Conservation (phyloP, 257 asterid species). For the Oldenlandia corymbosa region DNA sequence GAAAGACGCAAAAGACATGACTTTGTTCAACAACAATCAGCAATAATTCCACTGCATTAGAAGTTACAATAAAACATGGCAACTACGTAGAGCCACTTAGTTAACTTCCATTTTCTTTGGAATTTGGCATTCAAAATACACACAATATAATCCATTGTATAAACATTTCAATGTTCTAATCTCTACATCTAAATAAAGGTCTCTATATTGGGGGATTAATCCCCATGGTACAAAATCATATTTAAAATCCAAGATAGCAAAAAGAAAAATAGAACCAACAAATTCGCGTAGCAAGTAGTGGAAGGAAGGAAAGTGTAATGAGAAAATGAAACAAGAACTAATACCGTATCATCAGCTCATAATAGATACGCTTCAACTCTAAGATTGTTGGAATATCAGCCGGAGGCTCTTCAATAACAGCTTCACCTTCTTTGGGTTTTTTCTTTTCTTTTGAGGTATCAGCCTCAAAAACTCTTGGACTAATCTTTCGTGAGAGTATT, state of each 20-base stretch:
- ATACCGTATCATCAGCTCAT: conserved; percentile 91
- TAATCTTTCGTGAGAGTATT: conserved; percentile 91
- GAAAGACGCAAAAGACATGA: too few species aligned
- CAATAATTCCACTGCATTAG: background rate
- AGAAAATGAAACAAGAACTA: conserved; percentile 6
- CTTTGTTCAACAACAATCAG: background rate
- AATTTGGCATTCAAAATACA: too few species aligned
- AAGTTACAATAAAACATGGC: too few species aligned
- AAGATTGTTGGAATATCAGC: conserved; percentile 83
- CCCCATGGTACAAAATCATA: too few species aligned
- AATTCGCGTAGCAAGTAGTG: background rate
- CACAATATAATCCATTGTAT: too few species aligned
- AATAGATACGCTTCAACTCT: conserved; percentile 88
- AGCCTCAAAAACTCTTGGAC: conserved; percentile 90
- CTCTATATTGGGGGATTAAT: too few species aligned
- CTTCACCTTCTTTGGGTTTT: conserved; percentile 84
- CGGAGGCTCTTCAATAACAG: conserved; percentile 80
- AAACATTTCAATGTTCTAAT: too few species aligned
- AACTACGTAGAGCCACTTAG: too few species aligned
- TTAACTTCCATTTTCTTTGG: too few species aligned
- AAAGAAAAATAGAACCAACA: background rate
- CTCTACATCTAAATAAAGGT: too few species aligned
- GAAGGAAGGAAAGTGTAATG: background rate
- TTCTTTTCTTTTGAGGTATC: conserved; percentile 84
- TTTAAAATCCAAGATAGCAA: background rate